Evolutionary conservation across 345 rosid species (phyloP).

Genomic region (Reutealis trisperma): DNA sequence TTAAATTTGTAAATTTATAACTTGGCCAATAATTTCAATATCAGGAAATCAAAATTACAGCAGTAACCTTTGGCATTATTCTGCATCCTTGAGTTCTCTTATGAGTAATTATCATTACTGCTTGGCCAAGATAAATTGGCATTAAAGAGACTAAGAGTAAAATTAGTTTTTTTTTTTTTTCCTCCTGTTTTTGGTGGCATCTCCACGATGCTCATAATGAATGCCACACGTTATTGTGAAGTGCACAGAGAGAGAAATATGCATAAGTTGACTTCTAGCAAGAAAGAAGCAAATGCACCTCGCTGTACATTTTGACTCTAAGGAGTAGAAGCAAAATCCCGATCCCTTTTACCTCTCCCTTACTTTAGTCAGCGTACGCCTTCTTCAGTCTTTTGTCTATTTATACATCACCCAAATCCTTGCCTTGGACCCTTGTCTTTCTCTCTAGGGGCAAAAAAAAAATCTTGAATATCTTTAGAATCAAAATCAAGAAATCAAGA

Average conservation of each 20-base stretch:
- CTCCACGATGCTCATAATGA: conserved; percentile 28
- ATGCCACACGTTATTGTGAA: conserved; percentile 35
- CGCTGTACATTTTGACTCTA: conserved; percentile 63
- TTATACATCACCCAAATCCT: conserved; percentile 22
- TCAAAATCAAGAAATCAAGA: not conserved
- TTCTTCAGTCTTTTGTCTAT: conserved; percentile 20
- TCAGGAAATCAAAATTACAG: no score
- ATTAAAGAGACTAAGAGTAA: conserved; percentile 6
- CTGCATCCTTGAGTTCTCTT: no score
- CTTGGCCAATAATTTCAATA: no score
- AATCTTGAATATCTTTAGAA: not conserved
- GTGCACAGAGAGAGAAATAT: conserved; percentile 10
- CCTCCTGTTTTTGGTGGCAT: conserved; percentile 27
- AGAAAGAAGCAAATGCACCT: conserved; percentile 56
- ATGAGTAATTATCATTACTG: no score
- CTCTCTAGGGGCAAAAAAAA: not conserved
- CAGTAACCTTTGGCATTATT: no score
- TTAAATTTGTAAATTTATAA: no score
- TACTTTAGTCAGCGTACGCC: conserved; percentile 38
- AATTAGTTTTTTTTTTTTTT: conserved; percentile 2
- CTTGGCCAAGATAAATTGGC: not conserved
- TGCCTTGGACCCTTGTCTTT: conserved; percentile 31
- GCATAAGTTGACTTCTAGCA: conserved; percentile 51
- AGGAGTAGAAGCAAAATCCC: not conserved
- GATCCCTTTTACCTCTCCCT: conserved; percentile 29